Evolutionary conservation across 257 asterid genomes (phyloP), one percentile per base, ranked within the genome.

Genomic region (Nicotiana obtusifolia): DNA sequence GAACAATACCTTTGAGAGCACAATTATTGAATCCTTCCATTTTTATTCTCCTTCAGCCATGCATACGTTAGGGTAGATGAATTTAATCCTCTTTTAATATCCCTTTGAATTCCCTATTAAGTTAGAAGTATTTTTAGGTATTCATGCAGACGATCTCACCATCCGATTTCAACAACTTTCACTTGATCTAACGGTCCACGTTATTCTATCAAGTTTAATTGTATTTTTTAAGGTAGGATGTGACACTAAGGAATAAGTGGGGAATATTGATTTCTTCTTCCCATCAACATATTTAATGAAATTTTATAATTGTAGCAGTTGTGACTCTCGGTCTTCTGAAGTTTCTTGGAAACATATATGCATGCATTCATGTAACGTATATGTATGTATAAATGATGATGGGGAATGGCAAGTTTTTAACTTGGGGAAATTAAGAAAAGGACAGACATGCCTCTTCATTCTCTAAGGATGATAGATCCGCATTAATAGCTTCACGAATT

Each of bases 401-500:
- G 75, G 81, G 22, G 35, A 4, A 22, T 35, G 31, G 20, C 13
- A 59, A 10, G 81, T 13, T 59, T 37, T n/a, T 7, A 78, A 78
- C 33, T 56, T 78, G 59, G 30, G 71, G 31, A 61, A 59, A 30
- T 44, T 41, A 77, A 17, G 22, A 49, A 52, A 60, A 86, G 41
- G 90, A 88, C 93, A 89, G 89, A 88, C 88, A 90, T 91, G 35
- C 82, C 69, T 78, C 69, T 89, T 84, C 64, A 89, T 82, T 85
- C 87, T 85, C 84, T 79, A 75, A 57, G 86, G 86, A 87, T 71
- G 80, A 84, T 76, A 84, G 90, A 89, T 89, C 91, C 90, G 89
- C 92, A 89, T 89, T 90, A 87, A 86, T 89, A 80, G 97, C 90
- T 64, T 88, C 96, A 87, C 89, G 84, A 87, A 9, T 84, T 81